Evolutionary conservation across 306 rosid species (phyloP), one percentile per base, ranked within the genome.

Genomic region (Sindora glabra): DNA sequence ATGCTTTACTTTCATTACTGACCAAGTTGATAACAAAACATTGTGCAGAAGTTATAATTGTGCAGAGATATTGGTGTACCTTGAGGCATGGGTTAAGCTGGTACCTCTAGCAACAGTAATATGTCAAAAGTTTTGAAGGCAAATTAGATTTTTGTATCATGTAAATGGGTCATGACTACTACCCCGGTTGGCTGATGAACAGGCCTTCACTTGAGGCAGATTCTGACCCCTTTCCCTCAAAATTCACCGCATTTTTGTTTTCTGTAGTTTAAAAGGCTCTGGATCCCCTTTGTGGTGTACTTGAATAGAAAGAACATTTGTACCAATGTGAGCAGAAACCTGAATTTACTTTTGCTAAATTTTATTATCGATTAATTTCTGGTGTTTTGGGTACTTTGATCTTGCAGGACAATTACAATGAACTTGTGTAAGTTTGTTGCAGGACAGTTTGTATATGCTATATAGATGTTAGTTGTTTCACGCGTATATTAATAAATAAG

Each of bases 121-220:
- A 48, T 67, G 25, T n/a, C n/a, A n/a, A 27, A 67, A 72, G 61
- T 52, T 77, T 63, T 70, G 74, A 67, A 59, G 36, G 58, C 17
- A 51, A 29, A 41, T n/a, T 66, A 59, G 70, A 45, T 46, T 52
- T 60, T 30, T 56, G 62, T 66, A 22, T 15, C 56, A 10, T 72
- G 63, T 59, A 41, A 67, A 47, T 59, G 30, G 71, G 72, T 33
- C 74, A 34, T 55, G 71, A 57, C 71, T 27, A 60, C 10, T 57
- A 48, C 81, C 85, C 76, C 72, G 81, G 80, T 84, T 84, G 77
- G 83, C 80, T 15, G 55, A 68, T 47, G 68, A 58, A 51, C 41
- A 37, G 46, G 78, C 70, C 80, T 54, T 69, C 77, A 3, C 79
- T 72, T 76, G 82, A 60, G 88, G 76, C 75, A 33, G 81, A 72